Evolutionary conservation across 2,329 filamentous ascomycete species (phyloP), one percentile per base, ranked within the genome.

Genomic region (Chaetomiaceae sp.): DNA sequence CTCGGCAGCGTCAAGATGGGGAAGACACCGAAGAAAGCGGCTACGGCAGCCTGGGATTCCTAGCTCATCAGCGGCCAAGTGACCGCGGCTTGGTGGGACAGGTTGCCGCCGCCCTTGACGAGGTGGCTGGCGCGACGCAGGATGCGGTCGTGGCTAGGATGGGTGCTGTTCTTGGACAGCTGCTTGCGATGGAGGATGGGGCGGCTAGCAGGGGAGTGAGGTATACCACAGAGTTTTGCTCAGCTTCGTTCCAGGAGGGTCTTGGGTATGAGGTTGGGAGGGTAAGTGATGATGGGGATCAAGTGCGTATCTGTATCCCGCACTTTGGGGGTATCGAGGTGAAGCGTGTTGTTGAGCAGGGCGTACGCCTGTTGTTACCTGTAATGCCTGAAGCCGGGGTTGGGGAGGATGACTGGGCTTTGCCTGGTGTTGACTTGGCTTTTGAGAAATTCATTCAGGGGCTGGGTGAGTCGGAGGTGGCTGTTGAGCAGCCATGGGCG

Each of bases 1-100:
- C 57, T 4, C 64, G 65, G 6, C 60, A 57, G 5, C 14, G 12
- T 22, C 38, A 42, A n/a, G 25, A 6, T 49, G 36, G 17, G 6
- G 17, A 4, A 23, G 8, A 34, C 34, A 23, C 6, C 25, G 36
- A 42, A 12, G 27, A 5, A 20, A n/a, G 47, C 56, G 39, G 31
- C 23, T 14, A 27, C 5, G 15, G 23, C 67, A n/a, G 38, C 15
- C 22, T 39, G 55, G 54, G 67, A 22, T 68, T 70, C 19, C 61
- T 77, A 1, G 61, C 59, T 1, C 75, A 77, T 33, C 72, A 75
- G 47, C 70, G 74, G 0, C 56, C 65, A 1, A 63, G 65, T 33
- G 75, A 77, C 44, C 69, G 75, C 2, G 75, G 68, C 3, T 62
- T 73, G 31, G 64, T 75, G 55, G 72, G 75, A 49, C 65, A 62